phyloP scores from a whole-genome alignment of 768 basidiomycete genomes.

The Dacryopinax spathularia region DNA sequence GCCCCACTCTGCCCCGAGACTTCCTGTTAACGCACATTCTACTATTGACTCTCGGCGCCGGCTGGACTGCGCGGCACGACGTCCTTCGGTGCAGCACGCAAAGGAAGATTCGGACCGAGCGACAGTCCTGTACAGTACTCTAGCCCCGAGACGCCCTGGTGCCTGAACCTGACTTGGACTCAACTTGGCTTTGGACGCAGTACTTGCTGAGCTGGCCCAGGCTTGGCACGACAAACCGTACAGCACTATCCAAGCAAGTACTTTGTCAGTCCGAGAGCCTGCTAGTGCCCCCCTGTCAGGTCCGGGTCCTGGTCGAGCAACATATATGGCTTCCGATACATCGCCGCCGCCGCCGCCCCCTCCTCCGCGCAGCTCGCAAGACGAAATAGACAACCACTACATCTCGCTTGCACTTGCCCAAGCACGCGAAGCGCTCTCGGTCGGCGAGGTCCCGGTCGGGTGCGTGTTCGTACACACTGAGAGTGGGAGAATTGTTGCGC shows the following conservation, averaged over 20 bases:
- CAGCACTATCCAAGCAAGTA: slow-evolving; percentile 43
- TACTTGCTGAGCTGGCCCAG: neutral
- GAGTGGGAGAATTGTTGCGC: slow-evolving; percentile 59
- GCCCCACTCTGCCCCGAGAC: too few relatives aligned
- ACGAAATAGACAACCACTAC: neutral
- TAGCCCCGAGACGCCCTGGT: neutral
- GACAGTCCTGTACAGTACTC: neutral
- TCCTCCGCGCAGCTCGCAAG: neutral
- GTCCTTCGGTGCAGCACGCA: too few relatives aligned
- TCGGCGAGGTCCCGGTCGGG: slow-evolving; percentile 88
- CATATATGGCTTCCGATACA: too few relatives aligned
- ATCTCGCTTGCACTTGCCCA: slow-evolving; percentile 8
- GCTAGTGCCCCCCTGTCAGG: too few relatives aligned
- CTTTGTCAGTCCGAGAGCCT: too few relatives aligned
- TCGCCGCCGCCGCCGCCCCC: too few relatives aligned
- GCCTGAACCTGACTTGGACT: neutral
- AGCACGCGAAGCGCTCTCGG: slow-evolving; percentile 58
- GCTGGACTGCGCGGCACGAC: too few relatives aligned
- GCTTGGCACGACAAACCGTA: slow-evolving; percentile 1
- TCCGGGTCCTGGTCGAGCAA: too few relatives aligned
- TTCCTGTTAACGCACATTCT: too few relatives aligned
- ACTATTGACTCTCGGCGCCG: too few relatives aligned
- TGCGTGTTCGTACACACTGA: slow-evolving; percentile 69
- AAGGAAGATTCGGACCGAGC: too few relatives aligned
- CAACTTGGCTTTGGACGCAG: slow-evolving; percentile 59